Percentiles rank a stretch among this genome's conserved stretches.
Evolutionary conservation across 2,329 filamentous ascomycete genomes (phyloP).

Genomic region (Aschersonia sp.): DNA sequence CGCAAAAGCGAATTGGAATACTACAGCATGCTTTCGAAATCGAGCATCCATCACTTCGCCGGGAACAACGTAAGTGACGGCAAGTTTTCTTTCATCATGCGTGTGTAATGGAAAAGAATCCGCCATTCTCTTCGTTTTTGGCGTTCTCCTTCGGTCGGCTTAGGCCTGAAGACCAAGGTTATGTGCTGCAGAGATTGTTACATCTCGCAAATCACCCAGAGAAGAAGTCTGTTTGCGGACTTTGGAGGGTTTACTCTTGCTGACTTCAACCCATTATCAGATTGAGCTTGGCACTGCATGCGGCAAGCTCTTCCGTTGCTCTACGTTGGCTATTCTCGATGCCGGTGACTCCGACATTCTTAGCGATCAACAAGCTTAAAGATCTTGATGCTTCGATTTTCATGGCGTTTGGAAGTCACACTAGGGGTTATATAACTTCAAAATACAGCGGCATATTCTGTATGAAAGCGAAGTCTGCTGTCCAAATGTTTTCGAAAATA

Average conservation of each 20-base stretch:
- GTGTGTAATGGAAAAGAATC: background rate
- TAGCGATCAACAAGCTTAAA: constrained; percentile 55
- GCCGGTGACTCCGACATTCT: constrained; percentile 98
- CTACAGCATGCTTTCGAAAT: constrained; percentile 87
- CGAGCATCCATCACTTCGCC: constrained; percentile 90
- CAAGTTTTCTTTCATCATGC: background rate
- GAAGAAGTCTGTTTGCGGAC: constrained; percentile 70
- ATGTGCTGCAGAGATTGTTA: background rate
- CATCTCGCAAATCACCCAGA: constrained; percentile 51
- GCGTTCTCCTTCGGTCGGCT: background rate
- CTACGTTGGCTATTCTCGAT: constrained; percentile 93
- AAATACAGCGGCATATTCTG: constrained; percentile 17
- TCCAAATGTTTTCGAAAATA: background rate
- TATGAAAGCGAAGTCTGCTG: background rate
- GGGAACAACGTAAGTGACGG: constrained; percentile 88
- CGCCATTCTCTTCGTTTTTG: background rate
- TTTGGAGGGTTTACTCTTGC: constrained; percentile 72
- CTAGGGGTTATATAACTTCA: constrained; percentile 17
- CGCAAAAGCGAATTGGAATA: constrained; percentile 97
- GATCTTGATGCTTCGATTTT: constrained; percentile 11
- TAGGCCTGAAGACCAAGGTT: background rate
- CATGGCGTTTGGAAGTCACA: constrained; percentile 30
- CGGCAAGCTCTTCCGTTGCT: constrained; percentile 98
- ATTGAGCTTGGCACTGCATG: constrained; percentile 97
- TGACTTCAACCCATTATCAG: constrained; percentile 45